A percentile compares a stretch with the other conserved stretches of the same genome.
Conservation (phyloP, 2,329 filamentous ascomycete species). For the Fusarium avenaceum region DNA sequence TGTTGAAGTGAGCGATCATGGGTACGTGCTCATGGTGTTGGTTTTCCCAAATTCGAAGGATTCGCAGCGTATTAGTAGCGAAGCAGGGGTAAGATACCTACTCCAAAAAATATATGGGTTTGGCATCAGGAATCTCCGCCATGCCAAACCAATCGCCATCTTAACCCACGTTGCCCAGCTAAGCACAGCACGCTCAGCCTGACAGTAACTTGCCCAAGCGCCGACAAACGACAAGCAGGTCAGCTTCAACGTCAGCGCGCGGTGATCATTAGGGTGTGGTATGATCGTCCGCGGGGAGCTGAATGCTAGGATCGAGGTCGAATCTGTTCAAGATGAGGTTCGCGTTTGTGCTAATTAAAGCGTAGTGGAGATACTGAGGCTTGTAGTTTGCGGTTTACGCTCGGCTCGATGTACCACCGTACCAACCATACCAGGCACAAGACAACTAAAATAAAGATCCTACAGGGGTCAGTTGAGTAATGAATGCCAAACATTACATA, state of each 20-base stretch:
- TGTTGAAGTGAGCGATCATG: not conserved
- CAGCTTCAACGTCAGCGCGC: conserved; percentile 45
- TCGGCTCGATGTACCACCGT: conserved; percentile 34
- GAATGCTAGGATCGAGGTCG: conserved; percentile 20
- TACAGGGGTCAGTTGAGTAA: conserved; percentile 1
- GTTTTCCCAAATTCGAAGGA: not conserved
- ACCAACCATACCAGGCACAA: not conserved
- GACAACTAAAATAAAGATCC: not conserved
- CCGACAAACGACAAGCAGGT: conserved; percentile 31
- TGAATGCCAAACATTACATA: conserved; percentile 6
- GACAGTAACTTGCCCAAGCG: conserved; percentile 26
- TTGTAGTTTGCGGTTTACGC: conserved; percentile 20
- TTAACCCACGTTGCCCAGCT: conserved; percentile 17
- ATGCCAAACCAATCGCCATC: conserved; percentile 5
- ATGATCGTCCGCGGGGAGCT: conserved; percentile 32
- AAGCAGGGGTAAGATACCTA: conserved; percentile 12
- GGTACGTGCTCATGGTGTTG: no score
- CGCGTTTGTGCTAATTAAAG: conserved; percentile 28
- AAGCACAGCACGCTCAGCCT: conserved; percentile 17
- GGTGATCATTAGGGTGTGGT: conserved; percentile 27
- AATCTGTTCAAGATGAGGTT: conserved; percentile 19
- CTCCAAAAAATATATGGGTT: conserved; percentile 7
- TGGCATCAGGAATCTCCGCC: conserved; percentile 21
- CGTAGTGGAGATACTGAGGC: conserved; percentile 22
- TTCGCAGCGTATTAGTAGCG: not conserved